Evolutionary conservation across 495 filamentous ascomycete genomes (phyloP), one percentile per base, ranked within the genome.

Genomic region (Penicillium atrosanguineum): DNA sequence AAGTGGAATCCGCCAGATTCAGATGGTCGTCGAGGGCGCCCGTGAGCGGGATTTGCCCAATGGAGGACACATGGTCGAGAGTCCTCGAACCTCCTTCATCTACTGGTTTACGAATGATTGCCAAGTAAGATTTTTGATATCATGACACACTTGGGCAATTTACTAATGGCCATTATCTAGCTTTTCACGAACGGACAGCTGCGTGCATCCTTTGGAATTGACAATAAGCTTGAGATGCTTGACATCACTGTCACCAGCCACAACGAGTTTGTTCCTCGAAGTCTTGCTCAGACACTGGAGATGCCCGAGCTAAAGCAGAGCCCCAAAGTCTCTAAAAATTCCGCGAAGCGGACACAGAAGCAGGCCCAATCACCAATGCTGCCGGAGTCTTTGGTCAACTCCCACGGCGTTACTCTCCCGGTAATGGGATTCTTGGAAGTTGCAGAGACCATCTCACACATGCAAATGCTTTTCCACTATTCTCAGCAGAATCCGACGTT

Each of bases 1-100:
- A n/a, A 92, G 87, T 50, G 89, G 90, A 6, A 83, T 95, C 36
- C 81, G 78, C 44, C 84, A 80, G 19, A 88, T 96, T 45, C 89
- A 94, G 63, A 80, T 95, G 74, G 77, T 88, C 16, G 73, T 91
- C 45, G 81, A 83, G 56, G 69, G 62, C 14, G 64, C 76, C 21
- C 75, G 70, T 42, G 87, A 91, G 52, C 76, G 71, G 19, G 70
- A 81, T 25, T 58, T 83, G 41, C 71, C 77, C 4, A 79, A 82
- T 46, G 85, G 86, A 43, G 80, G 80, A 38, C 83, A 88, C 52
- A 79, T 81, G 53, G 79, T 90, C 25, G 83, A 87, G 52, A 81
- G 83, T 51, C 57, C 50, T 15, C 85, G 77, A 54, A 80, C 83
- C 21, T 88, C 77, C 53, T 80, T 90, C 40, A 79, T 86, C 16